These are phyloP conservation scores for grape (Vitis vinifera) DNA, from an alignment of 164 flowering plant species.

Conservation along the genomic window ASM3070453v1 NC_081812.1:5702001-5702500, in stretches of 20 bases:
- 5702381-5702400: slow-evolving; percentile 65
- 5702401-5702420: slow-evolving; percentile 47
- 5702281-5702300: slow-evolving; percentile 66
- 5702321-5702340: slow-evolving; percentile 62
- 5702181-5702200: slow-evolving; percentile 64
- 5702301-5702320: slow-evolving; percentile 61
- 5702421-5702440: slow-evolving; percentile 39
- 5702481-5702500: slow-evolving; percentile 50
- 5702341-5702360: slow-evolving; percentile 65
- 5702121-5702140: slow-evolving; percentile 72
- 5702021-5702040: slow-evolving; percentile 70
- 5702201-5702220: slow-evolving; percentile 78
- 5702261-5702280: slow-evolving; percentile 61
- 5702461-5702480: slow-evolving; percentile 44
- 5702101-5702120: slow-evolving; percentile 58
- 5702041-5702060: slow-evolving; percentile 63
- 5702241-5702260: slow-evolving; percentile 56
- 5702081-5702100: slow-evolving; percentile 49
- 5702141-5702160: slow-evolving; percentile 77
- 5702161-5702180: slow-evolving; percentile 57
- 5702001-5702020: slow-evolving; percentile 86
- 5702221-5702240: slow-evolving; percentile 74
- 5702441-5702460: slow-evolving; percentile 33
- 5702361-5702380: slow-evolving; percentile 60
- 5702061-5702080: slow-evolving; percentile 67